These are phyloP conservation scores for Meyerozyma smithsonii DNA, from an alignment of 1,139 yeast genomes.

Conservation along the genomic window DNA sequence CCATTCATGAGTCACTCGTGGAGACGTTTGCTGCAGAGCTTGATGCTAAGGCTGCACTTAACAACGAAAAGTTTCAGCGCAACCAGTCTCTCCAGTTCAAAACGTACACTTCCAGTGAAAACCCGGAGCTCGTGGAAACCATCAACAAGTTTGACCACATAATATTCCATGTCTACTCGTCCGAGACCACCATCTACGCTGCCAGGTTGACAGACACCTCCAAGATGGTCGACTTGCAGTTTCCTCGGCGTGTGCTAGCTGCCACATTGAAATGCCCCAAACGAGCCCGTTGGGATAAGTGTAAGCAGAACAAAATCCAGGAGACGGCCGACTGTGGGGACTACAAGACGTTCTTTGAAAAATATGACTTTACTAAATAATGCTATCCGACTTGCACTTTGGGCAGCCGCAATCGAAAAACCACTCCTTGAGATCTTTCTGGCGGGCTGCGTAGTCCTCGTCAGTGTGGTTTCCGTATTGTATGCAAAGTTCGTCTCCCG, in stretches of 20 bases:
- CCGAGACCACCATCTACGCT: conserved; percentile 16
- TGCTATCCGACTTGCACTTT: conserved; percentile 31
- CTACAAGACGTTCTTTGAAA: conserved; percentile 47
- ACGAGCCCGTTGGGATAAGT: conserved; percentile 69
- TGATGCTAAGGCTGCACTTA: conserved; percentile 38
- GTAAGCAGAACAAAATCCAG: conserved; percentile 52
- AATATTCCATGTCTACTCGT: conserved; percentile 28
- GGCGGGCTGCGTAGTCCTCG: conserved; percentile 39
- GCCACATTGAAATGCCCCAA: conserved; percentile 53
- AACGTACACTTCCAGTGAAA: conserved; percentile 21
- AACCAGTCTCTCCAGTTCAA: conserved; percentile 42
- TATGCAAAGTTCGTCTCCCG: conserved; percentile 55
- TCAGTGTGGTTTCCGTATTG: conserved; percentile 54
- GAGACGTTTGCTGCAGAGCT: conserved; percentile 30
- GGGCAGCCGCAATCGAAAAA: conserved; percentile 56
- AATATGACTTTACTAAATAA: conserved; percentile 36
- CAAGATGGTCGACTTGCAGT: conserved; percentile 58
- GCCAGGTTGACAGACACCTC: conserved; percentile 21
- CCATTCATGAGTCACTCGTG: conserved; percentile 44
- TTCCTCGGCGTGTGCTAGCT: conserved; percentile 74
- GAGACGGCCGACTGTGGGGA: conserved; percentile 60
- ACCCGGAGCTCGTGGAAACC: conserved; percentile 18
- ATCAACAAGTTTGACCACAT: conserved; percentile 37
- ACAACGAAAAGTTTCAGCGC: conserved; percentile 44
- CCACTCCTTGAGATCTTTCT: conserved; percentile 49